Conservation (phyloP, 83 land plant species). For the Isoetes engelmannii region DNA sequence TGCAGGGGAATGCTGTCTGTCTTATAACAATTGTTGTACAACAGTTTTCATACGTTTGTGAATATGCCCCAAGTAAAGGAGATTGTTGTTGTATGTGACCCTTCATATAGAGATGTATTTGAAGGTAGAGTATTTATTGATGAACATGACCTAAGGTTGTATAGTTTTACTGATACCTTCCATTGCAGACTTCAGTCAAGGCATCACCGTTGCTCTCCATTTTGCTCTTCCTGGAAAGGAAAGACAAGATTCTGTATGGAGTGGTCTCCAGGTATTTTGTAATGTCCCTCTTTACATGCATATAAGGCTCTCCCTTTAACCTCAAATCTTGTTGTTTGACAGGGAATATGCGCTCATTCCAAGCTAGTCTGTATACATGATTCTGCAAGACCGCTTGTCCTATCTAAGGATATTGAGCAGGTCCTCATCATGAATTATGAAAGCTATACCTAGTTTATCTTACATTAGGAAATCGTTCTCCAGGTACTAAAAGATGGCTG, state of each 20-base stretch:
- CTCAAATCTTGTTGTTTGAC: slow-evolving; percentile 17
- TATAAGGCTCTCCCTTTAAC: slow-evolving; percentile 1
- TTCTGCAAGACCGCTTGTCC: slow-evolving; percentile 87
- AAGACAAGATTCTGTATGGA: slow-evolving; percentile 95
- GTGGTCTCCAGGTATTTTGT: slow-evolving; percentile 73
- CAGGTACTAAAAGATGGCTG: slow-evolving; percentile 85
- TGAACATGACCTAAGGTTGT: neutral
- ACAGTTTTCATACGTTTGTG: slow-evolving; percentile 81
- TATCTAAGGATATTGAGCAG: slow-evolving; percentile 52
- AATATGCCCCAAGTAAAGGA: slow-evolving; percentile 68
- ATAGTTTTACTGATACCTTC: slow-evolving; percentile 2
- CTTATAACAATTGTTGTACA: slow-evolving; percentile 3
- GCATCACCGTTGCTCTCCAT: slow-evolving; percentile 43
- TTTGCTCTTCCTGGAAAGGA: slow-evolving; percentile 96
- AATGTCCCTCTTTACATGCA: slow-evolving; percentile 10
- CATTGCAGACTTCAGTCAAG: slow-evolving; percentile 47
- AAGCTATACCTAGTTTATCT: neutral
- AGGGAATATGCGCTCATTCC: slow-evolving; percentile 60
- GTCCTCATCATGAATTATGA: slow-evolving; percentile 21
- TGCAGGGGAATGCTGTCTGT: neutral
- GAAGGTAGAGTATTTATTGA: slow-evolving; percentile 46
- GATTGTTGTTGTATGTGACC: slow-evolving; percentile 94
- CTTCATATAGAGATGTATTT: slow-evolving; percentile 77
- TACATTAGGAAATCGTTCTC: neutral
- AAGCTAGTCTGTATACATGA: slow-evolving; percentile 94